These are phyloP conservation scores for Blastomyces parvus DNA, from an alignment of 2,329 filamentous ascomycete genomes.

Conservation along the genomic window DNA sequence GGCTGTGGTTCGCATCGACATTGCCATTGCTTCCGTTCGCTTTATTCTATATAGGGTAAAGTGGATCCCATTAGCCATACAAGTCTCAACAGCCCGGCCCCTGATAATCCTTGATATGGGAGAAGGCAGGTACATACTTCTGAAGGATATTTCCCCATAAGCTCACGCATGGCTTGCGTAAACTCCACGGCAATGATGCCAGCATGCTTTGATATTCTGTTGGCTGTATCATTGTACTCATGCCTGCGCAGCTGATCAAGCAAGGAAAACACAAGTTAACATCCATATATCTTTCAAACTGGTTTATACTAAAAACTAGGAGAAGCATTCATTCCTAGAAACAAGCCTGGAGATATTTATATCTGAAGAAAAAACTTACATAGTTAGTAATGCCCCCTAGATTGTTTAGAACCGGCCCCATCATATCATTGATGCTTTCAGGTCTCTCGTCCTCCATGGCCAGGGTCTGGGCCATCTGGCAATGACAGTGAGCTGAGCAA, in stretches of 20 bases:
- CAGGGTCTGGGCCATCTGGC: no score
- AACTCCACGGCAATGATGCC: slow-evolving; percentile 27
- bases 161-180: slow-evolving; percentile 22
- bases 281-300: background rate
- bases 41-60: background rate
- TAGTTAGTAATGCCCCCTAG: slow-evolving; percentile 22
- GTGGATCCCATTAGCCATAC: background rate
- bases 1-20: background rate
- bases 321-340: background rate
- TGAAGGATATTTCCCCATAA: slow-evolving; percentile 13
- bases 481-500: background rate
- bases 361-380: slow-evolving; percentile 17
- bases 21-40: background rate
- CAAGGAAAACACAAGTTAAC: background rate
- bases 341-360: background rate
- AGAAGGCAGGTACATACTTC: background rate
- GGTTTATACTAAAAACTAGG: background rate
- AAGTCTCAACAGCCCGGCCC: slow-evolving; percentile 13
- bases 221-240: slow-evolving; percentile 25
- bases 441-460: slow-evolving; percentile 10
- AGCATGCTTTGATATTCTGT: slow-evolving; percentile 28
- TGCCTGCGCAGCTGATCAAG: slow-evolving; percentile 23
- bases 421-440: slow-evolving; percentile 22
- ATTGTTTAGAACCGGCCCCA: slow-evolving; percentile 23
- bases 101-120: slow-evolving; percentile 9